Percentiles rank a stretch among this genome's conserved stretches.
phyloP scores from a whole-genome alignment of 1,284 basidiomycete genomes.

The Marasmius tenuissimus region DNA sequence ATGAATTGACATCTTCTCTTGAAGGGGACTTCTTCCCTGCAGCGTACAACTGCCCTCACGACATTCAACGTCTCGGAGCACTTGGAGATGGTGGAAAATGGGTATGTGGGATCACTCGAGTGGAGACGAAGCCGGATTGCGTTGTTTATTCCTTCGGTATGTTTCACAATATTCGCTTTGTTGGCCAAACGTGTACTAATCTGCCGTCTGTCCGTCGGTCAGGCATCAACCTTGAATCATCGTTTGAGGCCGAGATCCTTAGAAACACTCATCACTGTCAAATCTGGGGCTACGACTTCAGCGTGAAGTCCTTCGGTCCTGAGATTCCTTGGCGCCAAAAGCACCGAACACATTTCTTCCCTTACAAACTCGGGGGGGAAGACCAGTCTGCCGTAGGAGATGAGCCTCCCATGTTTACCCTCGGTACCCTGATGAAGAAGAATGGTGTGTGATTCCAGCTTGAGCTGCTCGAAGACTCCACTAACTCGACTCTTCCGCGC shows the following conservation, averaged over 20 bases:
- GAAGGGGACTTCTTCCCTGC: slow-evolving; percentile 69
- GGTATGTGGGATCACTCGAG: slow-evolving; percentile 59
- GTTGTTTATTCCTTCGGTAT: slow-evolving; percentile 63
- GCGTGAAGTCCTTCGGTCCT: slow-evolving; percentile 49
- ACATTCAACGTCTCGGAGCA: slow-evolving; percentile 57
- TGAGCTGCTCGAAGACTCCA: background rate
- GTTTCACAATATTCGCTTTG: slow-evolving; percentile 14
- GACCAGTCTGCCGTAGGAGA: slow-evolving; percentile 45
- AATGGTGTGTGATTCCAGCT: slow-evolving; percentile 42
- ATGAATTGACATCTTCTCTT: background rate
- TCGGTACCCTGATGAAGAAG: slow-evolving; percentile 53
- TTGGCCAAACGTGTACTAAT: too few relatives aligned
- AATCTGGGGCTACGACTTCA: slow-evolving; percentile 68
- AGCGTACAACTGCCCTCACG: slow-evolving; percentile 64
- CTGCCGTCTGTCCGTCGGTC: background rate
- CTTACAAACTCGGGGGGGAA: slow-evolving; percentile 45
- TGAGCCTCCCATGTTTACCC: slow-evolving; percentile 51
- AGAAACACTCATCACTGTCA: slow-evolving; percentile 54
- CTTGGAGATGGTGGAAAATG: slow-evolving; percentile 70
- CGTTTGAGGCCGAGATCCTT: slow-evolving; percentile 63
- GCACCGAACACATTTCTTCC: slow-evolving; percentile 52
- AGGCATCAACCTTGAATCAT: slow-evolving; percentile 68
- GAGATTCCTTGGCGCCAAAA: slow-evolving; percentile 40
- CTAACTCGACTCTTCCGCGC: slow-evolving; percentile 22
- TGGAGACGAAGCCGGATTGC: slow-evolving; percentile 54